A percentile compares a stretch with the other conserved stretches of the same genome.
These are phyloP conservation scores for Lactifluus echinatus DNA, from an alignment of 768 basidiomycete genomes.

Conservation along the genomic window DNA sequence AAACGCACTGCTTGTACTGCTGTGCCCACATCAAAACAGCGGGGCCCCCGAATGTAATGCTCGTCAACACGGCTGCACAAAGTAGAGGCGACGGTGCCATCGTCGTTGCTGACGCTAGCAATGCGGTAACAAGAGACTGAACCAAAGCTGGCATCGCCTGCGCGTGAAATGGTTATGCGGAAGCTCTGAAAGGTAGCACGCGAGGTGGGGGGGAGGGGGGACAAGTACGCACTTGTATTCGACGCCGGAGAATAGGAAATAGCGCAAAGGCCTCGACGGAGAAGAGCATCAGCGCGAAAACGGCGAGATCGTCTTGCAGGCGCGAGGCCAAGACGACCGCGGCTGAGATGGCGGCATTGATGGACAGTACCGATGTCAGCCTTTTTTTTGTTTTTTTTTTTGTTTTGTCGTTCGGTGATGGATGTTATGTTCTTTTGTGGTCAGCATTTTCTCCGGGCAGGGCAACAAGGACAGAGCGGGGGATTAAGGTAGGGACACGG, in stretches of 20 bases:
- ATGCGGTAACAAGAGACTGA: constrained; percentile 46
- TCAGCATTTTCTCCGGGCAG: no score
- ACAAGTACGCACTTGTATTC: constrained; percentile 47
- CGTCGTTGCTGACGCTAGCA: constrained; percentile 45
- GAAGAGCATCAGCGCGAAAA: constrained; percentile 83
- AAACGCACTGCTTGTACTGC: constrained; percentile 67
- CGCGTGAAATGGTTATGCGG: background rate
- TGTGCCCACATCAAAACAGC: constrained; percentile 77
- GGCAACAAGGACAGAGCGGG: no score
- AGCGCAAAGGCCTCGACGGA: constrained; percentile 78
- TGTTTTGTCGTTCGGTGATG: no score
- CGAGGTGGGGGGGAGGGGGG: constrained; percentile 2
- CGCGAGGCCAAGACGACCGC: constrained; percentile 92
- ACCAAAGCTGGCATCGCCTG: constrained; percentile 41
- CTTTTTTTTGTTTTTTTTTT: constrained; percentile 29
- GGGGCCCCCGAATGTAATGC: constrained; percentile 66
- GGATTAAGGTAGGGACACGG: background rate
- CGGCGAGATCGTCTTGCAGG: constrained; percentile 69
- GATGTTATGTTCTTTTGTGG: no score
- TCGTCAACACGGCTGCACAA: constrained; percentile 39
- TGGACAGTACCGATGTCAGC: constrained; percentile 74
- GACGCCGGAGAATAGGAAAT: constrained; percentile 70
- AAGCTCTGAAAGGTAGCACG: constrained; percentile 11
- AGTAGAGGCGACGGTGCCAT: constrained; percentile 49
- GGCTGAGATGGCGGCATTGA: constrained; percentile 87